Percentiles rank a stretch among this genome's conserved stretches.
These are phyloP conservation scores for Rutstroemia sp. DNA, from an alignment of 2,329 filamentous ascomycete species.

Conservation along the genomic window DNA sequence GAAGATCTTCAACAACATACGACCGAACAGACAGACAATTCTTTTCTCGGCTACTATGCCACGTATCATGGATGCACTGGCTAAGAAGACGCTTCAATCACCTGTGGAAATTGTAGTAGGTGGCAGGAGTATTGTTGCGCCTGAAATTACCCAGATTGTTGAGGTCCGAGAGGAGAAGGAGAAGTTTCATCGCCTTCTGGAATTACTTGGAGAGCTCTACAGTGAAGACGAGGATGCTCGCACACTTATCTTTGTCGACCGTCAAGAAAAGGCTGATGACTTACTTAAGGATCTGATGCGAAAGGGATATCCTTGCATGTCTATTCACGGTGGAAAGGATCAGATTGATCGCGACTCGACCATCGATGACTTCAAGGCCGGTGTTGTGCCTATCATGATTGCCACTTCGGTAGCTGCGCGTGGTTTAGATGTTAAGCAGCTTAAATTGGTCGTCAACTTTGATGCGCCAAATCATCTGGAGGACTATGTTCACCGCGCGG, in stretches of 20 bases:
- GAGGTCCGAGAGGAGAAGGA: constrained; percentile 75
- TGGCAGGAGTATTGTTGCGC: constrained; percentile 77
- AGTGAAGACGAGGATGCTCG: constrained; percentile 83
- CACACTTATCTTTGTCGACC: constrained; percentile 84
- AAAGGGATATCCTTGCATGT: constrained; percentile 86
- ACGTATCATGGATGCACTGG: constrained; percentile 81
- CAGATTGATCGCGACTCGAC: constrained; percentile 90
- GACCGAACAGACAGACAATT: constrained; percentile 87
- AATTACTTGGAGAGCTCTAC: constrained; percentile 82
- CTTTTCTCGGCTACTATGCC: constrained; percentile 97
- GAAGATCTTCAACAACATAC: constrained; percentile 88
- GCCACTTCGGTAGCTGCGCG: constrained; percentile 94
- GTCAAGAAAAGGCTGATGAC: constrained; percentile 83
- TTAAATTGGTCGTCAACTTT: constrained; percentile 94
- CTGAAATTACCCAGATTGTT: constrained; percentile 88
- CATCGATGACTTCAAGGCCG: constrained; percentile 88
- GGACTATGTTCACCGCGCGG: constrained; percentile 92
- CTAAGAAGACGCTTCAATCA: constrained; percentile 77
- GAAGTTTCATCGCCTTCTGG: constrained; percentile 78
- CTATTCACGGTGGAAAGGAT: constrained; percentile 89
- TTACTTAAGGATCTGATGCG: constrained; percentile 69
- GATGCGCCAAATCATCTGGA: constrained; percentile 91
- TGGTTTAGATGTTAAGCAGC: constrained; percentile 89
- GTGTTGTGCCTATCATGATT: constrained; percentile 81
- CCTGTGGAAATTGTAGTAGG: constrained; percentile 91